Percentiles rank a stretch among this genome's conserved stretches.
phyloP scores from a whole-genome alignment of 305 asterid species.

The Fraxinus platypoda region DNA sequence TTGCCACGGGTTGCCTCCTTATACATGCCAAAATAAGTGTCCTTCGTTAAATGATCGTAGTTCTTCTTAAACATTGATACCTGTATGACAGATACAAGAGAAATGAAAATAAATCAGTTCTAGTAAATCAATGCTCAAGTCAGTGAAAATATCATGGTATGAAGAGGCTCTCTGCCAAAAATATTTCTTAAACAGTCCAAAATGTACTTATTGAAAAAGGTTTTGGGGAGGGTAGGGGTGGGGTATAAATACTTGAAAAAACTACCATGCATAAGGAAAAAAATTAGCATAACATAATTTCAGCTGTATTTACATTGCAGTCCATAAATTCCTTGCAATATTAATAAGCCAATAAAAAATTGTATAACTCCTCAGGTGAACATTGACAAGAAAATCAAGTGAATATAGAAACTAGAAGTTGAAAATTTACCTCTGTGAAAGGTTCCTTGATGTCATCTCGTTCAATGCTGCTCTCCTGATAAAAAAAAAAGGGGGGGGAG shows the following conservation, averaged over 20 bases:
- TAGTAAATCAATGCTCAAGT: not conserved
- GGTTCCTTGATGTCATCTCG: not conserved
- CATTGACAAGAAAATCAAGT: not conserved
- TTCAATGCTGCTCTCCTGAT: not conserved
- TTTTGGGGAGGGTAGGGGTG: not conserved
- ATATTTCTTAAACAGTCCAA: not conserved
- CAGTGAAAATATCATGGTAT: not conserved
- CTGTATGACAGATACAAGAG: conserved; percentile 28
- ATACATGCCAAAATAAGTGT: conserved; percentile 82
- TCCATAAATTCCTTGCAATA: not conserved
- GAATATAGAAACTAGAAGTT: not conserved
- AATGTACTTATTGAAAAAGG: not conserved
- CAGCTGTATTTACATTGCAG: not conserved
- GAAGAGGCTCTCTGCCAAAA: not conserved
- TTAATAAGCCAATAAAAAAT: not conserved
- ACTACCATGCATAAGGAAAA: not conserved
- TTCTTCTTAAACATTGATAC: conserved; percentile 97
- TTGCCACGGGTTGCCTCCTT: conserved; percentile 90
- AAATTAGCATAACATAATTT: not conserved
- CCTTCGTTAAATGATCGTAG: conserved; percentile 85
- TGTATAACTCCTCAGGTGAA: not conserved
- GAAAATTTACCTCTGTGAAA: not conserved
- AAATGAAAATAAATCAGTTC: not conserved
- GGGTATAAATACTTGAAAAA: not conserved
- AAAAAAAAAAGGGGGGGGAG: not conserved